Conservation (phyloP, 2,329 filamentous ascomycete species). For the Bipolaris bicolor region DNA sequence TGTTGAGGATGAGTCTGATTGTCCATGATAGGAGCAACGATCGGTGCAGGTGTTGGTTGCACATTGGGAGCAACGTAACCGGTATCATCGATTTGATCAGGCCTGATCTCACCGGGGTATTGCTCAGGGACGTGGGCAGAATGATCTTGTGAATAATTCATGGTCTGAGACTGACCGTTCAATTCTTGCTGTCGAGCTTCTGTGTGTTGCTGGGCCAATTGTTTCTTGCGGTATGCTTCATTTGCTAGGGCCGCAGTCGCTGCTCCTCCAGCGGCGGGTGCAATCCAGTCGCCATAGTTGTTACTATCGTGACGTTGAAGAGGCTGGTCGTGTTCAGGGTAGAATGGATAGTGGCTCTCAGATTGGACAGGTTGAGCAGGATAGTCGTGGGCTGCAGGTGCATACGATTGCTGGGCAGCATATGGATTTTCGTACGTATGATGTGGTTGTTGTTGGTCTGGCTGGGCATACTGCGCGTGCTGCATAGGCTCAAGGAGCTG, state of each 20-base stretch:
- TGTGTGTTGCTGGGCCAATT: conserved; percentile 34
- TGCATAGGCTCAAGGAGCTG: conserved; percentile 25
- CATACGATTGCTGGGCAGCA: conserved; percentile 20
- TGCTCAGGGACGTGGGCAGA: conserved; percentile 18
- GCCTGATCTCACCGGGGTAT: conserved; percentile 21
- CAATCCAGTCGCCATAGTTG: conserved; percentile 62
- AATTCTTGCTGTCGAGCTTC: conserved; percentile 32
- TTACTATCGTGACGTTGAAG: conserved; percentile 48
- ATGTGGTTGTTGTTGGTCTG: conserved; percentile 21
- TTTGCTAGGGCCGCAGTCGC: conserved; percentile 51
- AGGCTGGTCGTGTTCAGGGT: conserved; percentile 9
- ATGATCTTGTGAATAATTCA: conserved; percentile 2
- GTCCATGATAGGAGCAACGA: conserved; percentile 13
- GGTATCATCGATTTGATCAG: conserved; percentile 21
- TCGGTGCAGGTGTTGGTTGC: conserved; percentile 16
- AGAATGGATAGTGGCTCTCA: conserved; percentile 6
- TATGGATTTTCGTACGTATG: conserved; percentile 26
- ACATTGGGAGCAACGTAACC: conserved; percentile 14
- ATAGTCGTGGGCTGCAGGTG: conserved; percentile 6
- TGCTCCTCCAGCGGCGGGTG: conserved; percentile 54
- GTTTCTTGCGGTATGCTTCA: conserved; percentile 42
- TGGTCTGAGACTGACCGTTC: conserved; percentile 13
- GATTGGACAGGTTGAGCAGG: conserved; percentile 1
- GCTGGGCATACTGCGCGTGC: conserved; percentile 6
- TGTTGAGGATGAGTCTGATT: conserved; percentile 17